Conservation (phyloP, 83 land plant genomes). For the Thuja plicata region DNA sequence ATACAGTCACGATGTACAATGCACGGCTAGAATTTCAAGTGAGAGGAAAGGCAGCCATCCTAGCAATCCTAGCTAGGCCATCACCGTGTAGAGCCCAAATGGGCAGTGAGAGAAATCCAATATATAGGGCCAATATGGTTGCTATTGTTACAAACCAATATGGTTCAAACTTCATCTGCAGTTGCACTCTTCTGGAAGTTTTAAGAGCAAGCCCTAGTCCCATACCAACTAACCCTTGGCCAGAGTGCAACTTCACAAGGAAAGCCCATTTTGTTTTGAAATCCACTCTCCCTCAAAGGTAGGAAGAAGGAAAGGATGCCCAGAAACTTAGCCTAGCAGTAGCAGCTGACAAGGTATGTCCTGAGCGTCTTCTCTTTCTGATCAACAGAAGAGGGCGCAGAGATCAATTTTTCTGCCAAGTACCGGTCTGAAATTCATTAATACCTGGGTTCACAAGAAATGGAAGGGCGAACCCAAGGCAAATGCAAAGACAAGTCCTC, state of each 20-base stretch:
- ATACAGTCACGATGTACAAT: background rate
- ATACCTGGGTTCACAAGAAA: background rate
- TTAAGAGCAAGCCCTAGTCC: background rate
- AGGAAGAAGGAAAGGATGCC: background rate
- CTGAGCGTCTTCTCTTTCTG: background rate
- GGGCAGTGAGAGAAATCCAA: background rate
- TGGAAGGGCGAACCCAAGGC: background rate
- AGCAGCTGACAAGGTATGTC: background rate
- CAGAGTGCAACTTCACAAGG: background rate
- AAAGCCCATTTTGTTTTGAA: background rate
- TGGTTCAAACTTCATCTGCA: background rate
- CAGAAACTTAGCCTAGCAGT: background rate
- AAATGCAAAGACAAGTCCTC: background rate
- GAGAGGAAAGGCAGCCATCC: background rate
- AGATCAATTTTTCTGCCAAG: background rate
- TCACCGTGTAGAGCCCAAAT: background rate
- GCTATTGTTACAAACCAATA: background rate
- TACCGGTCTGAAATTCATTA: background rate
- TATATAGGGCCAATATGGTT: background rate
- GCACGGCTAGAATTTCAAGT: slow-evolving; percentile 5
- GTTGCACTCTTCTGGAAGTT: background rate
- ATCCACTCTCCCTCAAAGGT: background rate
- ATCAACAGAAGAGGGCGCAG: background rate
- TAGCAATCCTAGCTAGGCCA: background rate
- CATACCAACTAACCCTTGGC: background rate